Evolutionary conservation across 208 protist species (phyloP).

Genomic region (Leishmania martiniquensis): DNA sequence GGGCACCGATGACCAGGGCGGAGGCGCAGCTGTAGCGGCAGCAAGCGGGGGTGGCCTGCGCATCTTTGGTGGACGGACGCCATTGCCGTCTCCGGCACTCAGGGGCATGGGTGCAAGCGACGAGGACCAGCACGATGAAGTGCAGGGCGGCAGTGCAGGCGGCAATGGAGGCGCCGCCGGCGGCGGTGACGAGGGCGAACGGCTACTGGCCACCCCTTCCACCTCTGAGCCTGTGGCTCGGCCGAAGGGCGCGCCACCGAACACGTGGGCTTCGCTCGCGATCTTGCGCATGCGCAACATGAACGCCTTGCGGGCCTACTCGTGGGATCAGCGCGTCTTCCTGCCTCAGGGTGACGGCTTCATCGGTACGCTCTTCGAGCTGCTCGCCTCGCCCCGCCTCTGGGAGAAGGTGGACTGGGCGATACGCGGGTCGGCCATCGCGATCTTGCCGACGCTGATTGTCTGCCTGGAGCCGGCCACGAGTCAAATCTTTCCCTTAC

Average conservation of each 20-base stretch:
- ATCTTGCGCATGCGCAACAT: slow-evolving; percentile 60
- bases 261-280: slow-evolving; percentile 1
- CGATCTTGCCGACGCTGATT: slow-evolving; percentile 80
- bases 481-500: slow-evolving; percentile 66
- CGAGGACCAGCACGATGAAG: neutral
- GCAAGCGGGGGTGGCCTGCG: neutral
- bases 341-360: slow-evolving; percentile 57
- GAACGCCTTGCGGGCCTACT: slow-evolving; percentile 74
- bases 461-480: slow-evolving; percentile 75
- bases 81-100: neutral
- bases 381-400: slow-evolving; percentile 78
- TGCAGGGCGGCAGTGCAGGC: slow-evolving; percentile 4
- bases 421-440: slow-evolving; percentile 70
- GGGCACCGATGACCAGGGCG: neutral
- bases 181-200: neutral
- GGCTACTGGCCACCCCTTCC: neutral
- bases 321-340: slow-evolving; percentile 80
- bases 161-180: neutral
- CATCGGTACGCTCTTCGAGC: slow-evolving; percentile 44
- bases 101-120: neutral
- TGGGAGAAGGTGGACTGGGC: slow-evolving; percentile 90
- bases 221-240: neutral
- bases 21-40: neutral
- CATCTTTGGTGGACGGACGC: neutral
- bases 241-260: neutral